These are phyloP conservation scores for Osmanthus fragrans DNA, from an alignment of 257 asterid species.

Conservation along the genomic window DNA sequence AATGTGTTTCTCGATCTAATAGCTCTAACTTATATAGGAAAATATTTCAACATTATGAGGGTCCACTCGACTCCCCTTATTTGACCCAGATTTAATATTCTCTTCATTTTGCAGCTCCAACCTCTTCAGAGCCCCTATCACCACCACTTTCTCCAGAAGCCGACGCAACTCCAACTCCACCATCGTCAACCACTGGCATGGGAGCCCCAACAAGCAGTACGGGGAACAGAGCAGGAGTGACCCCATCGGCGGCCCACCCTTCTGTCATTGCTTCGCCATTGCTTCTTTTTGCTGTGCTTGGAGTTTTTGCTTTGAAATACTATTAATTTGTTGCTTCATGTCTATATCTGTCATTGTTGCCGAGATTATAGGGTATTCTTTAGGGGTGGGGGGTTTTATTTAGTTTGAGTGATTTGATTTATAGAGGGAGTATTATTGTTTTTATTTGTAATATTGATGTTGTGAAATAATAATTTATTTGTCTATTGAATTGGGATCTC, in stretches of 20 bases:
- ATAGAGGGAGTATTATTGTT: slow-evolving; percentile 20
- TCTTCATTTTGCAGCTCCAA: slow-evolving; percentile 26
- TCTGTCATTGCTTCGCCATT: slow-evolving; percentile 30
- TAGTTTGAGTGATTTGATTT: slow-evolving; percentile 35
- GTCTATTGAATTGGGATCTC: neutral
- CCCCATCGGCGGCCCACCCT: slow-evolving; percentile 49
- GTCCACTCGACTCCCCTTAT: neutral
- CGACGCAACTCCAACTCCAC: slow-evolving; percentile 35
- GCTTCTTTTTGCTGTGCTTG: slow-evolving; percentile 33
- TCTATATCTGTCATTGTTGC: slow-evolving; percentile 12
- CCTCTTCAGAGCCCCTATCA: slow-evolving; percentile 38
- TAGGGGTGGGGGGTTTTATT: neutral
- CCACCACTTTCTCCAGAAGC: slow-evolving; percentile 35
- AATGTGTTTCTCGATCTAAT: neutral
- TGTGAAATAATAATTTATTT: neutral
- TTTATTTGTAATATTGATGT: slow-evolving; percentile 26
- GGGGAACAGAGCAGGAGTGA: slow-evolving; percentile 49
- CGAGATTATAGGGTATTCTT: slow-evolving; percentile 27
- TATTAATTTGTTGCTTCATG: slow-evolving; percentile 17
- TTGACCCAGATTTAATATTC: neutral
- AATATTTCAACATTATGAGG: too few species aligned
- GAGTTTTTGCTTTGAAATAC: slow-evolving; percentile 39
- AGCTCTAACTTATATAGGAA: neutral
- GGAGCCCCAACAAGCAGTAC: slow-evolving; percentile 31
- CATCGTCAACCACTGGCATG: slow-evolving; percentile 26